A percentile compares a stretch with the other conserved stretches of the same genome.
Conservation (phyloP, 768 basidiomycete genomes). For the Suillus placidus region DNA sequence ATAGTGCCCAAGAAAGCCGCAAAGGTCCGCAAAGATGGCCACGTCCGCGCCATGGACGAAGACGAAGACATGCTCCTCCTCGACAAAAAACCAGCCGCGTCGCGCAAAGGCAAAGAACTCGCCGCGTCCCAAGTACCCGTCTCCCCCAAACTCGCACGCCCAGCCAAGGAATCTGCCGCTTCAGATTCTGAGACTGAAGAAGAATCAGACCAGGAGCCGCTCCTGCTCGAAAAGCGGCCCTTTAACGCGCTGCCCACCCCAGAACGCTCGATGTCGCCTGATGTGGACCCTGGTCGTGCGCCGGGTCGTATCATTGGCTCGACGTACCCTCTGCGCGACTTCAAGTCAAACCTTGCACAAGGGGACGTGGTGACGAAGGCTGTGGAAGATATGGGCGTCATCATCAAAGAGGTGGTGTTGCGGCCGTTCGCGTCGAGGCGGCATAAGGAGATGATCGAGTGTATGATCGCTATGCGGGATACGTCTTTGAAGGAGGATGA, state of each 20-base stretch:
- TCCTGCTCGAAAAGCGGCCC: slow-evolving; percentile 19
- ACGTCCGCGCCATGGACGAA: slow-evolving; percentile 64
- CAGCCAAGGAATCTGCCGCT: slow-evolving; percentile 32
- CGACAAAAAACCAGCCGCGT: slow-evolving; percentile 31
- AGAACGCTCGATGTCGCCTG: slow-evolving; percentile 49
- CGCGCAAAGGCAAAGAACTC: slow-evolving; percentile 5
- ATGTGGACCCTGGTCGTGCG: slow-evolving; percentile 54
- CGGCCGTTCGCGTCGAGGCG: slow-evolving; percentile 73
- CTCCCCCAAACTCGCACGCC: slow-evolving; percentile 8
- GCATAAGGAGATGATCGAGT: slow-evolving; percentile 70
- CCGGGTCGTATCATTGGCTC: slow-evolving; percentile 77
- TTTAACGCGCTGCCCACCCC: slow-evolving; percentile 50
- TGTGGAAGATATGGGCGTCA: slow-evolving; percentile 73
- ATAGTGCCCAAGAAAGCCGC: slow-evolving; percentile 67
- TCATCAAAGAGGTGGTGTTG: slow-evolving; percentile 70
- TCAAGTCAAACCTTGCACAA: slow-evolving; percentile 64
- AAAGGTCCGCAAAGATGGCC: slow-evolving; percentile 61
- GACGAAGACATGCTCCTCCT: slow-evolving; percentile 62
- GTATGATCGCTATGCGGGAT: slow-evolving; percentile 67
- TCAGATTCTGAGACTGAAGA: slow-evolving; percentile 61
- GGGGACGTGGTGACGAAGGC: slow-evolving; percentile 87
- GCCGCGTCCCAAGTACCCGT: slow-evolving; percentile 13
- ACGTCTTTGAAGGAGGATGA: slow-evolving; percentile 78
- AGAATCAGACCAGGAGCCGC: slow-evolving; percentile 37
- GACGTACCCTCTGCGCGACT: slow-evolving; percentile 76